Percentiles rank a stretch among this genome's conserved stretches.
Conservation (phyloP, 352 stramenopile genomes). For the Lagenidium sp. region DNA sequence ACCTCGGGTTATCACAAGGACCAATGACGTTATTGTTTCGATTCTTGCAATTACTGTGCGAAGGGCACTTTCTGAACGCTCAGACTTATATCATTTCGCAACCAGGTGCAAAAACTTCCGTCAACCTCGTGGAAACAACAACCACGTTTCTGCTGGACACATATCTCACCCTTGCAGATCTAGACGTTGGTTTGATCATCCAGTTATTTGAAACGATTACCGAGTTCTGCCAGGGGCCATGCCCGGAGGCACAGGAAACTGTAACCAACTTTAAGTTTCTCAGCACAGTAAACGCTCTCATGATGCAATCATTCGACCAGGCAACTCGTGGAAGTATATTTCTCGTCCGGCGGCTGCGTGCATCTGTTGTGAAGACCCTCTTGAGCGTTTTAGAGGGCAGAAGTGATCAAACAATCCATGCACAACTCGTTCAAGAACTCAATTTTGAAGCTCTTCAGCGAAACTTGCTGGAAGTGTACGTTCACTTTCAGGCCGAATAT, state of each 20-base stretch:
- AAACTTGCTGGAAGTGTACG: constrained; percentile 52
- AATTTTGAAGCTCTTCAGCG: constrained; percentile 61
- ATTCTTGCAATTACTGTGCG: constrained; percentile 63
- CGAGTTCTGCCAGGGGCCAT: constrained; percentile 73
- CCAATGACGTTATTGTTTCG: constrained; percentile 50
- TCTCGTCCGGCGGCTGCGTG: constrained; percentile 28
- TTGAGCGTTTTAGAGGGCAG: constrained; percentile 58
- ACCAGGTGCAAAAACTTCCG: constrained; percentile 10
- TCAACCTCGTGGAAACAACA: constrained; percentile 58
- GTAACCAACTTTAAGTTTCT: constrained; percentile 75
- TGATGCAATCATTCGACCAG: constrained; percentile 49
- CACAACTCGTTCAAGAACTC: constrained; percentile 59
- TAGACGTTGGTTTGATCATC: constrained; percentile 45
- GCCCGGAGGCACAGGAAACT: constrained; percentile 57
- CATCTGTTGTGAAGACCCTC: constrained; percentile 48
- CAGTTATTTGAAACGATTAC: constrained; percentile 73
- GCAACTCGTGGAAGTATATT: constrained; percentile 2
- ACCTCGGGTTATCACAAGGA: background rate
- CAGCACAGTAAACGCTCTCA: constrained; percentile 53
- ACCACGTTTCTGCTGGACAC: constrained; percentile 60
- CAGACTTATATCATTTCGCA: constrained; percentile 50
- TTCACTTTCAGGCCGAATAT: constrained; percentile 29
- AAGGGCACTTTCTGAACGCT: constrained; percentile 59
- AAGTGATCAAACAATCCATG: constrained; percentile 41
- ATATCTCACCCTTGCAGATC: constrained; percentile 33